Evolutionary conservation across 2,329 filamentous ascomycete genomes (phyloP).

Genomic region (Penicillium griseofulvum): DNA sequence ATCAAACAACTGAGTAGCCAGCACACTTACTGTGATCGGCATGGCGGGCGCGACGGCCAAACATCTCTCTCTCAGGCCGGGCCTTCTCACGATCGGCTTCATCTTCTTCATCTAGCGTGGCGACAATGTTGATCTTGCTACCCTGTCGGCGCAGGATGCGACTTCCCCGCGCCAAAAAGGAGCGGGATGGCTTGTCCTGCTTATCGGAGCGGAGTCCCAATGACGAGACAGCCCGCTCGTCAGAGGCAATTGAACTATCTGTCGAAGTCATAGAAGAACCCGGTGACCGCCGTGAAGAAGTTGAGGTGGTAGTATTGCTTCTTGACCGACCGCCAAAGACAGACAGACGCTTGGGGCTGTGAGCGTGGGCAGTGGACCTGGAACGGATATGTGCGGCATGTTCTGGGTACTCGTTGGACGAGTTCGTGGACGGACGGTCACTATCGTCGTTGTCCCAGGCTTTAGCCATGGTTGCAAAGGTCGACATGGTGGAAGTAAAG

Average conservation of each 20-base stretch:
- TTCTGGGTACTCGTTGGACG: slow-evolving; percentile 35
- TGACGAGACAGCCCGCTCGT: slow-evolving; percentile 32
- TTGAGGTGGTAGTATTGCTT: slow-evolving; percentile 52
- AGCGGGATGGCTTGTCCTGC: slow-evolving; percentile 38
- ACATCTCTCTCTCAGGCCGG: slow-evolving; percentile 35
- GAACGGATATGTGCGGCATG: slow-evolving; percentile 37
- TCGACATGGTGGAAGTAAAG: slow-evolving; percentile 5
- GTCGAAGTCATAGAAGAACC: slow-evolving; percentile 43
- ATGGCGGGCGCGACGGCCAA: slow-evolving; percentile 35
- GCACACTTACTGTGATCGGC: slow-evolving; percentile 37
- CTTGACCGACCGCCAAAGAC: slow-evolving; percentile 42
- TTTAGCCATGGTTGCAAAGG: slow-evolving; percentile 7
- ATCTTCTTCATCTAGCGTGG: slow-evolving; percentile 42
- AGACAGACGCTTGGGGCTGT: slow-evolving; percentile 41
- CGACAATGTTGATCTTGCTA: slow-evolving; percentile 46
- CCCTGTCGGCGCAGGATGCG: slow-evolving; percentile 49
- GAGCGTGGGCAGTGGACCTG: slow-evolving; percentile 34
- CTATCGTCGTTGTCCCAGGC: slow-evolving; percentile 24
- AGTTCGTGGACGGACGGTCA: slow-evolving; percentile 32
- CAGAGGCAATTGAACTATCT: slow-evolving; percentile 30
- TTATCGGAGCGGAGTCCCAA: slow-evolving; percentile 32
- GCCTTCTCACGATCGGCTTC: slow-evolving; percentile 34
- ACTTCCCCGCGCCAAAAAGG: slow-evolving; percentile 44
- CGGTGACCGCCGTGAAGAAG: slow-evolving; percentile 48
- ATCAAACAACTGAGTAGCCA: background rate